A percentile compares a stretch with the other conserved stretches of the same genome.
phyloP scores from a whole-genome alignment of 805 yeast species.

The Saccharomycopsis sp. region DNA sequence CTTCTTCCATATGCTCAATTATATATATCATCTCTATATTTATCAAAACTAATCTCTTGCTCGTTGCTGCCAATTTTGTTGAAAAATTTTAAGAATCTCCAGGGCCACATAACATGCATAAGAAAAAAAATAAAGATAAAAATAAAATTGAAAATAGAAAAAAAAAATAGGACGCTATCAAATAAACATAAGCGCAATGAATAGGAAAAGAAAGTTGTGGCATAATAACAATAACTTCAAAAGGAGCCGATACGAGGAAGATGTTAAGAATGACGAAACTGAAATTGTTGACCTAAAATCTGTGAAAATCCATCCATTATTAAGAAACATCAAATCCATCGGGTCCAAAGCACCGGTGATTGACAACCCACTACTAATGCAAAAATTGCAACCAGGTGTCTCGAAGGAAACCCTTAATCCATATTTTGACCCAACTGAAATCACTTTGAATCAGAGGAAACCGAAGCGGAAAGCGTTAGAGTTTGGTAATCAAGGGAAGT shows the following conservation, averaged over 20 bases:
- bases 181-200: background rate
- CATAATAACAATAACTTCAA: no score
- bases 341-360: background rate
- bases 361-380: slow-evolving; percentile 2
- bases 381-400: slow-evolving; percentile 12
- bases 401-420: slow-evolving; percentile 31
- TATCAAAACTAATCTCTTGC: background rate
- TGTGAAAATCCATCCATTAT: slow-evolving; percentile 28
- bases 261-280: background rate
- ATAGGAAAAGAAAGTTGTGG: no score
- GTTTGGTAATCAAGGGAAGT: slow-evolving; percentile 61
- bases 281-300: slow-evolving; percentile 13
- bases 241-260: no score
- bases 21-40: slow-evolving; percentile 67
- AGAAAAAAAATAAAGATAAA: background rate
- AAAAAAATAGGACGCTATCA: background rate
- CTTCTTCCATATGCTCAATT: slow-evolving; percentile 96
- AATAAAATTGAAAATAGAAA: slow-evolving; percentile 5
- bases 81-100: background rate
- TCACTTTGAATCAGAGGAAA: slow-evolving; percentile 5
- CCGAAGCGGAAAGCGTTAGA: slow-evolving; percentile 33
- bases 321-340: slow-evolving; percentile 21
- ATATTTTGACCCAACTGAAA: slow-evolving; percentile 27
- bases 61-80: background rate
- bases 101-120: background rate